Evolutionary conservation across 371 early-diverging fungal genomes (phyloP).

Genomic region (Mortierella sp.): DNA sequence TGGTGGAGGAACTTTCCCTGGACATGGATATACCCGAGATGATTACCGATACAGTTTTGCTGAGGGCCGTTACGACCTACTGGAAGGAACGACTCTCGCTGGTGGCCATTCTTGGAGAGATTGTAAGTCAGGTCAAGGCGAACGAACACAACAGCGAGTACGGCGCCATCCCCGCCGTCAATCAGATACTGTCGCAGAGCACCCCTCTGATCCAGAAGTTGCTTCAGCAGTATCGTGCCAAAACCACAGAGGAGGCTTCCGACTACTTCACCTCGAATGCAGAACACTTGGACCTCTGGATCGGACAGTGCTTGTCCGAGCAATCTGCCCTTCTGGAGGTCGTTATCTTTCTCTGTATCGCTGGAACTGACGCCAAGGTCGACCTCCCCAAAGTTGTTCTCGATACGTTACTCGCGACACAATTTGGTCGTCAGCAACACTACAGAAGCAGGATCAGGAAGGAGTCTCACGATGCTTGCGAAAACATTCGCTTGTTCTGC

Average conservation of each 20-base stretch:
- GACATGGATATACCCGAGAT: constrained; percentile 32
- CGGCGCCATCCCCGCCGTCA: constrained; percentile 25
- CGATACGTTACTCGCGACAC: constrained; percentile 26
- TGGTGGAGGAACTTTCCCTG: constrained; percentile 31
- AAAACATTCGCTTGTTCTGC: constrained; percentile 37
- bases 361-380: constrained; percentile 35
- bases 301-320: constrained; percentile 49
- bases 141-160: constrained; percentile 20
- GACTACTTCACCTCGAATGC: constrained; percentile 36
- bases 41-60: constrained; percentile 32
- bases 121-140: constrained; percentile 24
- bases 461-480: constrained; percentile 34
- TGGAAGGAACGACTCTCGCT: constrained; percentile 50
- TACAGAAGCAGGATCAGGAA: constrained; percentile 33
- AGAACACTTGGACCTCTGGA: constrained; percentile 47
- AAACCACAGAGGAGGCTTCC: constrained; percentile 34
- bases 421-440: constrained; percentile 42
- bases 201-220: constrained; percentile 22
- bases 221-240: constrained; percentile 29
- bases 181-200: constrained; percentile 34
- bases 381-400: constrained; percentile 29
- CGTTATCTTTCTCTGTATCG: constrained; percentile 28
- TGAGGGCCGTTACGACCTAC: constrained; percentile 26
- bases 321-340: constrained; percentile 45
- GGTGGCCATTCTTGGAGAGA: constrained; percentile 36